These are phyloP conservation scores for Trypanosoma scelopori DNA, from an alignment of 208 protist species.

Conservation along the genomic window DNA sequence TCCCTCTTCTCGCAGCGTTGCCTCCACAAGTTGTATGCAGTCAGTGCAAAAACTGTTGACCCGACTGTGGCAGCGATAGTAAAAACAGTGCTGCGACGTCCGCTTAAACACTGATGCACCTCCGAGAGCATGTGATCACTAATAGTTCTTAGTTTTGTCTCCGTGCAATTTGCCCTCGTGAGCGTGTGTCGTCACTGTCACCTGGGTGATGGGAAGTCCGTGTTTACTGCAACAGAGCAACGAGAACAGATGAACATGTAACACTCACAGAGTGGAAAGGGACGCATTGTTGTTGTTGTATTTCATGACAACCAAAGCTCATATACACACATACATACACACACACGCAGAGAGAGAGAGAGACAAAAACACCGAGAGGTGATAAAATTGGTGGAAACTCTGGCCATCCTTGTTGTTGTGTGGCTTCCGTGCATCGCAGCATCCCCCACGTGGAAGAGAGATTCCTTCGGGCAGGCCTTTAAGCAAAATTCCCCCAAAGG, in stretches of 20 bases:
- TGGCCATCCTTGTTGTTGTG: not conserved
- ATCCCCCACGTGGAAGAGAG: too few species aligned
- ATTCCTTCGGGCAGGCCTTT: too few species aligned
- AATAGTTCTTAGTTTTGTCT: not conserved
- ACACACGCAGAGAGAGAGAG: conserved; percentile 4
- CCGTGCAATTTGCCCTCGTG: not conserved
- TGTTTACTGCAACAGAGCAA: conserved; percentile 21
- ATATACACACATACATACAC: conserved; percentile 22
- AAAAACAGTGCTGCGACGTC: conserved; percentile 4
- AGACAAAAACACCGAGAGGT: too few species aligned
- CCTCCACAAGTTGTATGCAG: conserved; percentile 16
- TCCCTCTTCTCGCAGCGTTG: conserved; percentile 11
- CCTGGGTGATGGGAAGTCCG: too few species aligned
- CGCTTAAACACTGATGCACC: not conserved
- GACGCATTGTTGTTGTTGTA: not conserved
- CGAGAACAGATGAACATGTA: not conserved
- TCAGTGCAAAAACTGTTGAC: conserved; percentile 9
- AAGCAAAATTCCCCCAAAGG: too few species aligned
- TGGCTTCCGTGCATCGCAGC: too few species aligned
- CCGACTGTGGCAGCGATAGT: not conserved
- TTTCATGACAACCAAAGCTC: conserved; percentile 16
- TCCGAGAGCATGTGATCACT: conserved; percentile 3
- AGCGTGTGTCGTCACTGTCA: too few species aligned
- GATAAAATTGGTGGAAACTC: too few species aligned
- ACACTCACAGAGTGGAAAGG: not conserved